Evolutionary conservation across 2,329 filamentous ascomycete genomes (phyloP).

Genomic region (Diaporthe longicolla): DNA sequence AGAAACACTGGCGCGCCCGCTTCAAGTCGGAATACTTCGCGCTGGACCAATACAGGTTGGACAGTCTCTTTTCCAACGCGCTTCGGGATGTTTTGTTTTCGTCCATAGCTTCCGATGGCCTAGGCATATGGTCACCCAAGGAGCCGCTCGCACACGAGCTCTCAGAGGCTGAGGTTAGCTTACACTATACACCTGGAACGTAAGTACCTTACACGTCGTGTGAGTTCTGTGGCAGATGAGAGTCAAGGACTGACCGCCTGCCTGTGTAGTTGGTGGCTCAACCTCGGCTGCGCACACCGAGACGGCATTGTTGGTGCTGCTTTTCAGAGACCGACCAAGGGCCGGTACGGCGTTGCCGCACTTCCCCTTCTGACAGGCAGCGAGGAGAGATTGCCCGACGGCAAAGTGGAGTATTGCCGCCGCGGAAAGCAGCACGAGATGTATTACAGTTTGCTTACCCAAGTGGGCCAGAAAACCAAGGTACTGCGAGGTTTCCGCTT

Average conservation of each 20-base stretch:
- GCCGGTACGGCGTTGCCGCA: constrained; percentile 60
- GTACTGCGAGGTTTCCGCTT: constrained; percentile 67
- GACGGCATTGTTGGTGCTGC: constrained; percentile 67
- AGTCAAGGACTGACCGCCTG: not conserved
- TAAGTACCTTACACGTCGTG: constrained; percentile 4
- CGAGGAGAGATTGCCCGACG: constrained; percentile 58
- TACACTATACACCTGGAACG: constrained; percentile 33
- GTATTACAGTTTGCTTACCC: constrained; percentile 62
- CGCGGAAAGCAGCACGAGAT: constrained; percentile 61
- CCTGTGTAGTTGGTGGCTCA: constrained; percentile 70
- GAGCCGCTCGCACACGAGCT: not conserved
- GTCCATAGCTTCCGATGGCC: constrained; percentile 28
- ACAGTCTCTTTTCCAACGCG: constrained; percentile 7
- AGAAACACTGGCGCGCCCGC: constrained; percentile 37
- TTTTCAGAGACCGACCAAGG: constrained; percentile 61
- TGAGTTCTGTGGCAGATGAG: not conserved
- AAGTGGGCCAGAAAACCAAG: constrained; percentile 64
- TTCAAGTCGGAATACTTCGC: constrained; percentile 39
- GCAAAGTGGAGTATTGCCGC: constrained; percentile 59
- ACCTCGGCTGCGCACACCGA: constrained; percentile 67
- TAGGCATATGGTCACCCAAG: constrained; percentile 33
- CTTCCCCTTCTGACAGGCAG: constrained; percentile 66
- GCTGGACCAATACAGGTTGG: constrained; percentile 32
- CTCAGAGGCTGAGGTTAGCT: constrained; percentile 38
- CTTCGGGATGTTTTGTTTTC: constrained; percentile 39